Evolutionary conservation across 2,329 filamentous ascomycete genomes (phyloP), one percentile per base, ranked within the genome.

Genomic region (Colletotrichum sojae): DNA sequence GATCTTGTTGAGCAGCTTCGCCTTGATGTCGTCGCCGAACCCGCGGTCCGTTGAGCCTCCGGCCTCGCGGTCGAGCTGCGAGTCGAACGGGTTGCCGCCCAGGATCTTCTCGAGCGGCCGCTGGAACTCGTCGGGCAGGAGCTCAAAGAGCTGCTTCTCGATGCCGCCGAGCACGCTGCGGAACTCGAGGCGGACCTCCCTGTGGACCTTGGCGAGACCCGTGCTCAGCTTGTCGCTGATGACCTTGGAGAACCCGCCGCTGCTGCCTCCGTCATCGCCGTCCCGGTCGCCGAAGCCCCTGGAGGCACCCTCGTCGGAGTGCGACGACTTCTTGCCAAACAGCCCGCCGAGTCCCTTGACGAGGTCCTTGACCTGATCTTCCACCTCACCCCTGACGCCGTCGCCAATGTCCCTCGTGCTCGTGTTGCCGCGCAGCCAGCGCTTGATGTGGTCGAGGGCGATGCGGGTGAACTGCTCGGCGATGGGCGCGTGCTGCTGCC

Each of bases 151-250:
- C 69, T 82, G 73, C 75, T 83, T 83, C 74, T 84, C 83, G 36
- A 84, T 84, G 4, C 67, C 76, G 48, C 82, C 83, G 0, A 84
- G 76, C 2, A 83, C 72, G 70, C 77, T 83, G 71, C 83, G 83
- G 76, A 84, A 84, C 71, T 84, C 83, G 10, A 84, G 77, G 13
- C 83, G 80, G 2, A 84, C 83, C 43, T 83, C 82, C 16, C 83
- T 73, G 73, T 84, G 83, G 6, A 84, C 83, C 60, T 74, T 78
- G 15, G 78, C 82, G 0, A 84, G 76, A 6, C 83, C 83, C 0
- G 81, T 83, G 69, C 81, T 84, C 18, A 84, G 74, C 73, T 84
- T 84, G 60, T 84, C 79, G 73, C 83, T 84, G 71, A 84, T 84
- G 69, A 84, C 73, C 71, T 78, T 81, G 57, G 82, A 84, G 74